Base-by-base conservation (phyloP, 805 yeast genomes). In the Metschnikowia matae region DNA sequence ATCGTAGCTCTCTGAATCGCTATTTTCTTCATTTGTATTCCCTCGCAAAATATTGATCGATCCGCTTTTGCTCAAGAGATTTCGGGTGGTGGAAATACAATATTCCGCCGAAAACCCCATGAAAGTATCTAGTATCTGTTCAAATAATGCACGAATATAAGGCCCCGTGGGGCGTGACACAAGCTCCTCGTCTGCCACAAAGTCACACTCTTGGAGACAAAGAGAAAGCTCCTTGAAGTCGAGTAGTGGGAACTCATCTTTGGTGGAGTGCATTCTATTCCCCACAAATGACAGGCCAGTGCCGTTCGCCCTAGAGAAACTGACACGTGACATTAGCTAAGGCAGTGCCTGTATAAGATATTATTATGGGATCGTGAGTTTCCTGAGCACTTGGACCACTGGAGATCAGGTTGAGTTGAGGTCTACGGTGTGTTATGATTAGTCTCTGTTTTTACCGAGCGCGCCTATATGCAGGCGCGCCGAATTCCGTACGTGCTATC, bases 191-290 rank as follows among this genome's bases (percentile, higher is more conserved):
- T 79, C 75, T 0, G 82, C 86, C 11, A 72, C 63, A 37, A 85
- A 79, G 50, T 81, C 84, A 62, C 87, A 83, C 49, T 81, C 80
- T 52, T 79, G 82, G 34, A 85, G 66, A 59, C 85, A 81, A 10
- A 72, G 66, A 1, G 83, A 77, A 18, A 85, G 71, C 58, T 85
- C 89, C 36, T 77, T 69, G 38, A 76, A 64, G 23, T 82, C 86
- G n/a, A 85, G 71, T 4, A 83, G 55, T 0, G 89, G 89, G 62
- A 84, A 85, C 31, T 76, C 74, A 56, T 81, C 85, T 34, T 48
- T 47, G n/a, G 39, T 37, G n/a, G 42, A 43, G 42, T 46, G 49
- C 13, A 36, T 37, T 26, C 39, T 44, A 11, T 52, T 40, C 8
- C 47, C 26, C 21, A 46, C 43, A 17, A 34, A 40, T 17, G 26